Percentiles rank a stretch among this genome's conserved stretches.
Conservation (phyloP, 2,329 filamentous ascomycete species). For the Aureobasidium sp. region DNA sequence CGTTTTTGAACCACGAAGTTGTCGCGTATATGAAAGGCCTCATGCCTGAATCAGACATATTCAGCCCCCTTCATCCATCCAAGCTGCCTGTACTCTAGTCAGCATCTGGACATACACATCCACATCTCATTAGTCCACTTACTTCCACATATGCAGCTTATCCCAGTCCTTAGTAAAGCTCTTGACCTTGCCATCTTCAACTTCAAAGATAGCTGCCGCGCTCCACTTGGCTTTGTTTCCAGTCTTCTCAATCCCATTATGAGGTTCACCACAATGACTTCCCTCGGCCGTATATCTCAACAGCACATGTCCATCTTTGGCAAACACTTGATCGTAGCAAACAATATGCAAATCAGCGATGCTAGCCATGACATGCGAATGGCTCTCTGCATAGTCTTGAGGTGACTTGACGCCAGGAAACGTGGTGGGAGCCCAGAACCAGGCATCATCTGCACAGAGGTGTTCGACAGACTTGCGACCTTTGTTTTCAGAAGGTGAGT, state of each 20-base stretch:
- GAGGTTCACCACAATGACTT: conserved; percentile 28
- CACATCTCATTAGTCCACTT: background rate
- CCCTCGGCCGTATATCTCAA: conserved; percentile 32
- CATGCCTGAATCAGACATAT: background rate
- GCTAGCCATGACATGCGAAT: conserved; percentile 29
- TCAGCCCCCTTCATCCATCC: conserved; percentile 16
- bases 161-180: conserved; percentile 34
- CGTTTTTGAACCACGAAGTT: too few species aligned
- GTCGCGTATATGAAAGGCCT: background rate
- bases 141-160: conserved; percentile 16
- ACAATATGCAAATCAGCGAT: conserved; percentile 31
- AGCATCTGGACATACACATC: background rate
- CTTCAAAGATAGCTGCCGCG: conserved; percentile 33
- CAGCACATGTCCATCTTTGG: conserved; percentile 29
- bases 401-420: conserved; percentile 31
- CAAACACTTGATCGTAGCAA: conserved; percentile 30
- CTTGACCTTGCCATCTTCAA: conserved; percentile 29
- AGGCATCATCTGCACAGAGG: conserved; percentile 27
- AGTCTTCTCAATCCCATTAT: conserved; percentile 29
- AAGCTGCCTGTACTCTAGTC: conserved; percentile 5
- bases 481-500: conserved; percentile 30
- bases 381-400: conserved; percentile 31
- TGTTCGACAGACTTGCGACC: conserved; percentile 28
- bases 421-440: conserved; percentile 31
- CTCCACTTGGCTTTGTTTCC: conserved; percentile 29